Evolutionary conservation across 495 filamentous ascomycete genomes (phyloP).

Genomic region (Eremomyces bilateralis): DNA sequence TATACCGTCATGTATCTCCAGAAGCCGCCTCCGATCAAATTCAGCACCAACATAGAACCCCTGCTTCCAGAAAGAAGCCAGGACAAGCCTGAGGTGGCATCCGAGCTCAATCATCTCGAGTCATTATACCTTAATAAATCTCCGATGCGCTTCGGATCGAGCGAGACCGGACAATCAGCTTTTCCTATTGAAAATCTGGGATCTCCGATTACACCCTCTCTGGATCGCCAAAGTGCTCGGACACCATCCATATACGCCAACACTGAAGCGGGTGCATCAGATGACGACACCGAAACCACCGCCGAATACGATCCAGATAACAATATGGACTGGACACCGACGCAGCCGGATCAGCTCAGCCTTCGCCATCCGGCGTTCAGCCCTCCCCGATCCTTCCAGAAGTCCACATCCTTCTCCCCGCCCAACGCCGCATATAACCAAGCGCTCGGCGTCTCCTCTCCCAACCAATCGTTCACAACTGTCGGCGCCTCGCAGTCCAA

Average conservation of each 20-base stretch:
- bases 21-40: conserved; percentile 7
- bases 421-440: background rate
- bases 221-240: background rate
- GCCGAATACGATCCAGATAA: conserved; percentile 10
- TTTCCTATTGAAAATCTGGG: too few species aligned
- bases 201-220: background rate
- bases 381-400: background rate
- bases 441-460: too few species aligned
- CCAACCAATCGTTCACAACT: too few species aligned
- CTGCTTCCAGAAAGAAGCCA: background rate
- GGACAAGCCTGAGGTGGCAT: background rate
- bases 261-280: conserved; percentile 14
- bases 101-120: background rate
- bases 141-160: too few species aligned
- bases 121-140: background rate
- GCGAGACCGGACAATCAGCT: too few species aligned
- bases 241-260: conserved; percentile 1
- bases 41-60: background rate
- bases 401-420: background rate
- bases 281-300: background rate
- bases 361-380: background rate
- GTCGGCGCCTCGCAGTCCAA: background rate
- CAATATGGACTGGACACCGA: conserved; percentile 72
- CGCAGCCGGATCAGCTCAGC: conserved; percentile 20
- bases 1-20: conserved; percentile 14